phyloP scores from a whole-genome alignment of 352 stramenopile genomes.

The Phytopythium litorale region DNA sequence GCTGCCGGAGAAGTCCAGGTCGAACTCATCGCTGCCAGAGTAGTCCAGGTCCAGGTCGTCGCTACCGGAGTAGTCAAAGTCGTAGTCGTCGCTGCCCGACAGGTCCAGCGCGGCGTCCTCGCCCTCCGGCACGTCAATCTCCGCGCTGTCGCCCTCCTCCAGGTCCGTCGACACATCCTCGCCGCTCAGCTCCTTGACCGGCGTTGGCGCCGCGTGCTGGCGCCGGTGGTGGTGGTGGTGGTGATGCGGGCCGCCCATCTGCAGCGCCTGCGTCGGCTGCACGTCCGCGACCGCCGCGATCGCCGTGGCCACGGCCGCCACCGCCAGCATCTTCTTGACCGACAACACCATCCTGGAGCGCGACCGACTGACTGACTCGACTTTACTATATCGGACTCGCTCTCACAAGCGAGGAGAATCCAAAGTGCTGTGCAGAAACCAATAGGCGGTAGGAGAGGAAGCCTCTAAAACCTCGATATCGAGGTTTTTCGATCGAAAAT shows the following conservation, averaged over 20 bases:
- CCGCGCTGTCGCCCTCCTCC: slow-evolving; percentile 22
- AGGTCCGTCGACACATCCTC: slow-evolving; percentile 10
- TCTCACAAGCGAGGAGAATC: not conserved
- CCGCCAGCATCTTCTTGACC: slow-evolving; percentile 29
- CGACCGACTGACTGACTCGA: not conserved
- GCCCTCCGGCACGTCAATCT: slow-evolving; percentile 11
- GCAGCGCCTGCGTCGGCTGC: slow-evolving; percentile 16
- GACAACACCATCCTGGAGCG: slow-evolving; percentile 26
- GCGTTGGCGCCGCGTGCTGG: slow-evolving; percentile 8
- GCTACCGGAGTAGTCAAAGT: slow-evolving; percentile 16
- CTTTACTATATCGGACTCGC: slow-evolving; percentile 1
- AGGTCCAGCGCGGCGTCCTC: slow-evolving; percentile 19
- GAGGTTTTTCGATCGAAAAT: slow-evolving; percentile 1
- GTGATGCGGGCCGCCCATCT: slow-evolving; percentile 28
- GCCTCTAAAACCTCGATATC: not conserved
- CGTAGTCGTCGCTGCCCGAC: slow-evolving; percentile 14
- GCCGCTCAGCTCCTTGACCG: slow-evolving; percentile 1
- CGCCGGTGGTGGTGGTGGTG: slow-evolving; percentile 27
- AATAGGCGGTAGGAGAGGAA: not conserved
- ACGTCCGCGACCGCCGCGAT: slow-evolving; percentile 17
- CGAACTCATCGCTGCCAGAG: slow-evolving; percentile 15
- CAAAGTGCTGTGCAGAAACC: not conserved
- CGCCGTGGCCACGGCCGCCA: slow-evolving; percentile 25
- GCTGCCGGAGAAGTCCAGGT: slow-evolving; percentile 15
- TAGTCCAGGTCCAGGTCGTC: slow-evolving; percentile 17